Evolutionary conservation across 1,284 basidiomycete species (phyloP), one percentile per base, ranked within the genome.

Genomic region (Volvariella surrecta): DNA sequence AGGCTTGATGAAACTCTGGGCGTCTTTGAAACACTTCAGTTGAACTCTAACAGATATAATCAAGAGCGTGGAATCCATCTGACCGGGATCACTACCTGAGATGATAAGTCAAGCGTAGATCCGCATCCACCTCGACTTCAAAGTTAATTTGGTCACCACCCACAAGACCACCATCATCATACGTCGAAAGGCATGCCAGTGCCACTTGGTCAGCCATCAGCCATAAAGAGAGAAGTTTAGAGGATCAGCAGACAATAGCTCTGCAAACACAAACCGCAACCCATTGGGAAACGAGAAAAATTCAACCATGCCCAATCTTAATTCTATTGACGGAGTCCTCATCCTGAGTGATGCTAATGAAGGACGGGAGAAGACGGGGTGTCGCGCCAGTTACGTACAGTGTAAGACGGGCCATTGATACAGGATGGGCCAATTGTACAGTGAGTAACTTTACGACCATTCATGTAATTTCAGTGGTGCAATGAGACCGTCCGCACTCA

Each of bases 1-100:
- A 63, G 21, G 70, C 70, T 43, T 63, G 61, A 18, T 66, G 68
- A 47, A 66, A 66, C 43, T 70, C 76, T 7, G 71, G 62, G 20
- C 89, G 76, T 15, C 71, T 68, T 59, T 89, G 91, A 70, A 94
- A 96, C 18, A 96, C 86, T 60, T 97, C 96, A 10, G 93, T 96
- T 16, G 83, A 88, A n/a, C 91, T 91, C 82, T 94, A 32, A 21
- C 9, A 38, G 11, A 37, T 24, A 30, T 19, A 6, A 40, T 37
- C 20, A 16, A 28, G 30, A 40, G 37, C 32, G 34, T 37, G n/a
- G n/a, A n/a, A 7, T 37, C 24, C 16, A 20, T 32, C n/a, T 34
- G 31, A 16, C 21, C 34, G 10, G 9, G 6, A 40, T 24, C 31
- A 16, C 21, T 52, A 87, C 92, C 71, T 95, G 91, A 3, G 91